Base-by-base conservation (phyloP, 2,329 filamentous ascomycete genomes). In the Coccinonectria pachysandricola region DNA sequence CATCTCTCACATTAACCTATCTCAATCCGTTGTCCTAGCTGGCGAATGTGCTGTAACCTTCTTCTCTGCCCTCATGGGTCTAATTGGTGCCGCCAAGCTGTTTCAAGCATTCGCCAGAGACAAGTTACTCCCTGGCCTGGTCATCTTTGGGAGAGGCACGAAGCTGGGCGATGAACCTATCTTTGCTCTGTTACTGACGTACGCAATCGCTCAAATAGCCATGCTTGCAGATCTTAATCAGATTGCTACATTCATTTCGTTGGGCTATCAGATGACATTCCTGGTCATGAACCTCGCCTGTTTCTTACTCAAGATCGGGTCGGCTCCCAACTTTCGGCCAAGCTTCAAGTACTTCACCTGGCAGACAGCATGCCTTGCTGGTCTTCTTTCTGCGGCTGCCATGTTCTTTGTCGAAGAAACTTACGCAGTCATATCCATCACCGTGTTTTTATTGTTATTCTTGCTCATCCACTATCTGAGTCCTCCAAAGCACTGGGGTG, bases 211-310 rank as follows among this genome's bases (percentile, higher is more conserved):
- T 1, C 85, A 93, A 48, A 38, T 87, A 15, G 83, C 83, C 0
- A 78, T 92, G 54, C 68, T 93, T 26, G 79, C 81, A 22, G 75
- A 92, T 45, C 71, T 93, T 39, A 91, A 93, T 49, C 79, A 84
- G 46, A 92, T 93, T 42, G 85, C 85, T 5, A 88, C 83, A 0
- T 75, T 92, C 31, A 84, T 92, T 23, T 88, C 85, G 2, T 92
- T 92, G 81, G 81, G 82, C 10, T 92, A 91, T 48, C 72, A 91
- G 65, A 88, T 92, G 79, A 93, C 85, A 0, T 93, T 92, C 46
- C 71, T 92, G 26, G 81, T 88, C 20, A 91, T 83, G 54, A 92
- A 93, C 38, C 56, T 92, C 7, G 85, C 85, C 6, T 92, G 84
- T 41, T 92, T 93, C 43, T 60, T 92, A 2, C 65, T 93, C 29